Evolutionary conservation across 192 early-diverging fungal genomes (phyloP), one percentile per base, ranked within the genome.

Genomic region (Dissophora globulifera): DNA sequence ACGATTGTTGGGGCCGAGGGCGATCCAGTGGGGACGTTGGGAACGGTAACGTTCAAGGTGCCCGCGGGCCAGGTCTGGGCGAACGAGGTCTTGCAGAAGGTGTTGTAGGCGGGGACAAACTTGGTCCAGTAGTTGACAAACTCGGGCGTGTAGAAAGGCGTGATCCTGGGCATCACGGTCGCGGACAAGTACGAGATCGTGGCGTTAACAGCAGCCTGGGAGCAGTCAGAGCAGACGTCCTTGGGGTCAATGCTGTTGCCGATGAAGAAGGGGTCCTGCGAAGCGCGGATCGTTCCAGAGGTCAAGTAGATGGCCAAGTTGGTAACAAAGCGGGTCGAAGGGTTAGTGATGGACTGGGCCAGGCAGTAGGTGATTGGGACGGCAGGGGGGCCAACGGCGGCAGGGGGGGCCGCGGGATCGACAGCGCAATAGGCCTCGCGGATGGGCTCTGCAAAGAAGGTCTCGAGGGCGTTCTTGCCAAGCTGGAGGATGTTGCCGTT

Each of bases 81-180:
- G 7, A 69, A 32, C 12, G 43, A 40, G 1, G 69, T 71, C 35
- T 71, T 60, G 40, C 69, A 71, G 2, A 57, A 29, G 0, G 52
- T 16, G 17, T 62, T 71, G 26, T 71, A 63, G 20, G 31, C 59
- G 7, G 30, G 3, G 27, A 63, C 51, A 5, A 71, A 22, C n/a
- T 57, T 48, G 9, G 59, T 62, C 69, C 69, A 71, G 31, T 71
- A 71, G 42, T 71, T 58, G 16, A 71, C 60, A 57, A 63, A 62
- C 27, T 62, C 69, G 17, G 57, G 46, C 1, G 69, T 71, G 25
- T 60, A 71, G 23, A 62, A 57, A 7, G 69, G 40, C 9, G 32
- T 35, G 20, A 71, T 63, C 16, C 47, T 38, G 0, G 60, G 69
- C 60, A 71, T 71, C 45, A 71, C 16, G 29, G 43, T 56, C 25